These are phyloP conservation scores for Candida railenensis DNA, from an alignment of 805 yeast species.

Conservation along the genomic window DNA sequence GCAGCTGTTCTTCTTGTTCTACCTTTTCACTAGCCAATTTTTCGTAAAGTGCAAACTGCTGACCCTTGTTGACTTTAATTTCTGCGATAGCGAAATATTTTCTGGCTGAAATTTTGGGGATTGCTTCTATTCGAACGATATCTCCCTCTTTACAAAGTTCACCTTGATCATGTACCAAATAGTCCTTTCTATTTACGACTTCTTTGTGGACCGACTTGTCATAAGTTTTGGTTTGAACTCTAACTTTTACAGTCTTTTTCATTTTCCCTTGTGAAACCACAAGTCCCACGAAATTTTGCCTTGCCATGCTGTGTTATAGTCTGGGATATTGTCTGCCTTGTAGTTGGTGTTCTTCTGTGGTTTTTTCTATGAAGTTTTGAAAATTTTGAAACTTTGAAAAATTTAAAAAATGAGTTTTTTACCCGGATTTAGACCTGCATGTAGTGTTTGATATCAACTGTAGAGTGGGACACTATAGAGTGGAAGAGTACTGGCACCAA, in stretches of 20 bases:
- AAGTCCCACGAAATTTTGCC: constrained; percentile 87
- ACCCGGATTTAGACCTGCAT: neutral
- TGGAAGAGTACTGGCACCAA: neutral
- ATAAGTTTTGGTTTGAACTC: constrained; percentile 76
- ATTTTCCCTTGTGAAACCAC: constrained; percentile 95
- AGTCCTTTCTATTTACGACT: constrained; percentile 74
- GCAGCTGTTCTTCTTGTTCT: constrained; percentile 59
- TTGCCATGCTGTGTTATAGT: constrained; percentile 67
- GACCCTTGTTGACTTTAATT: constrained; percentile 84
- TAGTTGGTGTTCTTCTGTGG: neutral
- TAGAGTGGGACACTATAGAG: neutral
- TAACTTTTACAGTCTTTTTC: constrained; percentile 92
- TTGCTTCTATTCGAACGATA: constrained; percentile 86
- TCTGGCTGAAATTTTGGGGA: constrained; percentile 78
- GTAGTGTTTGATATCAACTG: neutral
- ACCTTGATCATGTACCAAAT: constrained; percentile 90
- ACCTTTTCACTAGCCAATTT: constrained; percentile 69
- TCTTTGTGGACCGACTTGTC: constrained; percentile 74
- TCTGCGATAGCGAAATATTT: constrained; percentile 92
- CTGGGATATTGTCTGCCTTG: neutral
- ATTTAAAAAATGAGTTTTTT: too few species aligned
- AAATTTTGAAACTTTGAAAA: neutral
- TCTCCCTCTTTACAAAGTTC: constrained; percentile 93
- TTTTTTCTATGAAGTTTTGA: neutral
- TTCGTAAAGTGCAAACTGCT: constrained; percentile 81